A percentile compares a stretch with the other conserved stretches of the same genome.
phyloP scores from a whole-genome alignment of 1,284 basidiomycete species.

The Pseudozyma thailandica region DNA sequence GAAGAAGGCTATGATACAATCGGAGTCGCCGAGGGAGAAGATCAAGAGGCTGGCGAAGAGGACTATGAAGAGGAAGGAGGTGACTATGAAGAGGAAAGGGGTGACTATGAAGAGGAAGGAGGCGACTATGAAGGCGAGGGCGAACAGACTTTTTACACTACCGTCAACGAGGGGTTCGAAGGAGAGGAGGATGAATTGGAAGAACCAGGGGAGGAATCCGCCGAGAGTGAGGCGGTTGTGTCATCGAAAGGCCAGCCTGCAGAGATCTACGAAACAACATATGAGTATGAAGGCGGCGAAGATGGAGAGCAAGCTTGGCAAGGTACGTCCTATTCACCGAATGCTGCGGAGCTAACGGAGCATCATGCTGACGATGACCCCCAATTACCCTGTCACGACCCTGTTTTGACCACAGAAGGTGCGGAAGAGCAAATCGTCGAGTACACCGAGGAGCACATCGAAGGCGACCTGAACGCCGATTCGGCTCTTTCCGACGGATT shows the following conservation, averaged over 20 bases:
- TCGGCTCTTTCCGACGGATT: conserved; percentile 7
- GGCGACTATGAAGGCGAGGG: conserved; percentile 16
- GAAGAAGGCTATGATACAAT: too few species aligned
- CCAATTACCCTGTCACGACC: background rate
- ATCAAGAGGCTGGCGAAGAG: background rate
- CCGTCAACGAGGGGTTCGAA: conserved; percentile 20
- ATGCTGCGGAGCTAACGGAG: background rate
- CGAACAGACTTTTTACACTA: conserved; percentile 42
- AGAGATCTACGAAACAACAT: conserved; percentile 7
- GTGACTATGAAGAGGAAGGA: conserved; percentile 15
- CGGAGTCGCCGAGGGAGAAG: too few species aligned
- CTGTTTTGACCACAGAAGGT: conserved; percentile 4
- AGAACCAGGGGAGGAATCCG: conserved; percentile 10
- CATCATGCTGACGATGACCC: conserved; percentile 4
- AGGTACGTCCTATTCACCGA: conserved; percentile 8
- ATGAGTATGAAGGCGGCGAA: conserved; percentile 10
- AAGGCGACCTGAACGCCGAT: background rate
- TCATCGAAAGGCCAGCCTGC: conserved; percentile 8
- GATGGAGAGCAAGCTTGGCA: conserved; percentile 20
- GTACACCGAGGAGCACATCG: conserved; percentile 34
- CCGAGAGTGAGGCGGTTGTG: background rate
- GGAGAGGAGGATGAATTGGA: conserved; percentile 43
- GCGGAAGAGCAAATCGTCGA: conserved; percentile 52
- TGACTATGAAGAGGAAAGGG: conserved; percentile 2
- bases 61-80: conserved; percentile 5